These are phyloP conservation scores for Neurospora sp. DNA, from an alignment of 495 filamentous ascomycete species.

Conservation along the genomic window DNA sequence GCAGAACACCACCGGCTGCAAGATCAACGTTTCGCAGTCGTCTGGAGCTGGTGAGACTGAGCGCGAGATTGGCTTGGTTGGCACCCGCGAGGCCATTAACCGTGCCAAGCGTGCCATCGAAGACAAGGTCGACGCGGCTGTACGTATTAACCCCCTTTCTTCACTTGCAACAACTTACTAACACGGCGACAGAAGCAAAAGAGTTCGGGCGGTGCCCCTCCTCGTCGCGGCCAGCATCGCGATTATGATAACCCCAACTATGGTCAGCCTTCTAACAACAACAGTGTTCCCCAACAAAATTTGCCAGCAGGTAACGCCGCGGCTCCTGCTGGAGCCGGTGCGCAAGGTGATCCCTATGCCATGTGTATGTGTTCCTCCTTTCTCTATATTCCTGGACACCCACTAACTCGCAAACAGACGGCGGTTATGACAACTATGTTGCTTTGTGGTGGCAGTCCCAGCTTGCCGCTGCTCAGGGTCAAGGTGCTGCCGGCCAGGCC, in stretches of 20 bases:
- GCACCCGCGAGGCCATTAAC: constrained; percentile 58
- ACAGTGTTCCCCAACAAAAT: constrained; percentile 11
- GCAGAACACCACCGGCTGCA: constrained; percentile 71
- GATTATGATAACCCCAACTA: constrained; percentile 36
- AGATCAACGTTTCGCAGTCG: constrained; percentile 76
- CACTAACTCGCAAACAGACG: constrained; percentile 15
- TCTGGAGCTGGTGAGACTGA: constrained; percentile 58
- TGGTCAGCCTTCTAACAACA: constrained; percentile 20
- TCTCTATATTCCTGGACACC: not conserved
- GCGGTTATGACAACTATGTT: constrained; percentile 25
- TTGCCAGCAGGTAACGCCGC: constrained; percentile 11
- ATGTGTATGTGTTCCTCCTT: constrained; percentile 14
- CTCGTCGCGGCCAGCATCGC: constrained; percentile 31
- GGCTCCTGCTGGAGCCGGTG: constrained; percentile 13
- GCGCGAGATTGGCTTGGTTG: constrained; percentile 71
- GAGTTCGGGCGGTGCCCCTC: constrained; percentile 36
- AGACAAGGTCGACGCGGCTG: constrained; percentile 79
- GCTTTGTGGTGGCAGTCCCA: constrained; percentile 24
- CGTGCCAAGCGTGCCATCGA: constrained; percentile 67
- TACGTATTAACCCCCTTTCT: constrained; percentile 29
- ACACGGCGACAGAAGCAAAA: constrained; percentile 37
- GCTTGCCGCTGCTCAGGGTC: constrained; percentile 18
- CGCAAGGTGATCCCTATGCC: constrained; percentile 22
- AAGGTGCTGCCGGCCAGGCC: constrained; percentile 15
- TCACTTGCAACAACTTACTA: constrained; percentile 10